These are phyloP conservation scores for Onygenales sp. DNA, from an alignment of 2,329 filamentous ascomycete genomes.

Conservation along the genomic window DNA sequence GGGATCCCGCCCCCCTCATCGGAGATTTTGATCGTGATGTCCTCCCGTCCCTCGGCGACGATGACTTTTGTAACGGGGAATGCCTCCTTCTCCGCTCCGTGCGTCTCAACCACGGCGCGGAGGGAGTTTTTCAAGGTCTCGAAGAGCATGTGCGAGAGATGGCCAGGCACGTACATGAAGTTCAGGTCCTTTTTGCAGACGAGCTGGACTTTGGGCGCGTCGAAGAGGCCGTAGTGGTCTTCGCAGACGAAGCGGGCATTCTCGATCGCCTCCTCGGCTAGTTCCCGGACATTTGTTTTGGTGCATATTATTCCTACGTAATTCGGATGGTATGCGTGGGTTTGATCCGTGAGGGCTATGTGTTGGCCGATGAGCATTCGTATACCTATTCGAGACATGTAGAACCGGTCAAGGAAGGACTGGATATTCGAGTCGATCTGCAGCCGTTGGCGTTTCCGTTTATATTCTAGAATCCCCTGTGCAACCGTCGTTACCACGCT, in stretches of 20 bases:
- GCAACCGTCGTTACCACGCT: constrained; percentile 96
- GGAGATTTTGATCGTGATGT: constrained; percentile 97
- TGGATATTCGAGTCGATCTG: constrained; percentile 98
- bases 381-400: constrained; percentile 99
- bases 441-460: constrained; percentile 90
- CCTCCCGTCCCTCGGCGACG: constrained; percentile 93
- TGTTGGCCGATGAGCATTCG: constrained; percentile 99
- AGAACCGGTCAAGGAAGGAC: constrained; percentile 95
- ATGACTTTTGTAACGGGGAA: constrained; percentile 97
- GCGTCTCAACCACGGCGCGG: constrained; percentile 88
- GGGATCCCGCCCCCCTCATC: constrained; percentile 97
- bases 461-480: constrained; percentile 96
- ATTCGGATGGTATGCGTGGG: constrained; percentile 75
- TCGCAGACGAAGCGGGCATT: constrained; percentile 99
- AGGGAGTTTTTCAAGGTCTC: constrained; percentile 98
- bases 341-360: constrained; percentile 91
- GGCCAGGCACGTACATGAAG: constrained; percentile 99
- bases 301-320: constrained; percentile 99
- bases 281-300: constrained; percentile 89
- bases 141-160: constrained; percentile 98
- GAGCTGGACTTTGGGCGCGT: constrained; percentile 91
- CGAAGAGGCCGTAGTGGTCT: constrained; percentile 95
- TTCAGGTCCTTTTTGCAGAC: constrained; percentile 89
- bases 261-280: constrained; percentile 94
- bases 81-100: constrained; percentile 89